These are phyloP conservation scores for Blastobotrys persicus DNA, from an alignment of 1,139 yeast species.

Conservation along the genomic window DNA sequence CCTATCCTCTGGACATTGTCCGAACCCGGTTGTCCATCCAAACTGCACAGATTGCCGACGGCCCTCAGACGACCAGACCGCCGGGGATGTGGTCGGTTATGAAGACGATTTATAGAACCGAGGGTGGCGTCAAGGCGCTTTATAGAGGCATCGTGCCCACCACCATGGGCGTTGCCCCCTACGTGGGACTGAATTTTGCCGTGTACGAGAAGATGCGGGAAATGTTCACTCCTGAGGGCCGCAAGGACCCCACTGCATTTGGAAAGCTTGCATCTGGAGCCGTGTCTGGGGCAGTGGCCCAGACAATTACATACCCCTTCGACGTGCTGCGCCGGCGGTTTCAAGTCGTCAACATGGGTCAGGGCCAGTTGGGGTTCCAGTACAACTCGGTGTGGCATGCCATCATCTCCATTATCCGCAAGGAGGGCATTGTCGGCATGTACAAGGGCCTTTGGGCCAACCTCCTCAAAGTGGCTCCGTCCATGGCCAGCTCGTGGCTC, in stretches of 20 bases:
- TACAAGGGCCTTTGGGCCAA: slow-evolving; percentile 89
- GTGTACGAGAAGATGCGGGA: slow-evolving; percentile 81
- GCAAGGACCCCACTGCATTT: slow-evolving; percentile 40
- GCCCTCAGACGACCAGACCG: slow-evolving; percentile 35
- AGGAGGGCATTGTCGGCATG: slow-evolving; percentile 78
- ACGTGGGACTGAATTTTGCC: slow-evolving; percentile 89
- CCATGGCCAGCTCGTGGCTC: slow-evolving; percentile 94
- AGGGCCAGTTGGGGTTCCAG: slow-evolving; percentile 67
- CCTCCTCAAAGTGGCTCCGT: slow-evolving; percentile 84
- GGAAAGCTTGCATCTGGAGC: slow-evolving; percentile 81
- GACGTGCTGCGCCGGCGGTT: slow-evolving; percentile 85
- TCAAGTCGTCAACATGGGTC: slow-evolving; percentile 85
- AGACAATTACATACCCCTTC: slow-evolving; percentile 80
- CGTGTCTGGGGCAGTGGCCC: slow-evolving; percentile 81
- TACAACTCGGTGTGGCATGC: slow-evolving; percentile 76
- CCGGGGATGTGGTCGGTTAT: slow-evolving; percentile 70
- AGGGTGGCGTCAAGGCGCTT: slow-evolving; percentile 78
- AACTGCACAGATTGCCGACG: slow-evolving; percentile 61
- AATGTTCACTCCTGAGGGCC: slow-evolving; percentile 37
- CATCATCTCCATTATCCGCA: slow-evolving; percentile 57
- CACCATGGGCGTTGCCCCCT: slow-evolving; percentile 91
- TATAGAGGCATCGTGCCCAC: slow-evolving; percentile 89
- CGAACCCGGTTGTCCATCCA: slow-evolving; percentile 87
- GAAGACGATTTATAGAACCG: slow-evolving; percentile 58
- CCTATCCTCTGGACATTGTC: slow-evolving; percentile 89